Conservation (phyloP, 140 eudicot genomes). For the Flaveria floridana region DNA sequence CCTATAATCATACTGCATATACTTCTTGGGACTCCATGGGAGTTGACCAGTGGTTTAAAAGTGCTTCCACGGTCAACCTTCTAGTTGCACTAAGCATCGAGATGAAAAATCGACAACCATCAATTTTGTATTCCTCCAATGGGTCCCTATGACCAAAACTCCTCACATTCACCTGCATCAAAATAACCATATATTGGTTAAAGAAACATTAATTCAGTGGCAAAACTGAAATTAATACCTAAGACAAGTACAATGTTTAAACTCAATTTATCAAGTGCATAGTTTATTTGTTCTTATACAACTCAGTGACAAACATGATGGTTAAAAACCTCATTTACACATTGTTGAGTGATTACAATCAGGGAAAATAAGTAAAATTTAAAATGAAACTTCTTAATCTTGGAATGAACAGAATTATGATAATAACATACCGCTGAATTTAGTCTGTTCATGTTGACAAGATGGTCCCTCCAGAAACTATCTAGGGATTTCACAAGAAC, state of each 20-base stretch:
- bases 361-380: neutral
- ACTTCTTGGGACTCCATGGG: conserved; percentile 75
- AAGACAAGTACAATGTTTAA: conserved; percentile 13
- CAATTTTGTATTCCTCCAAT: conserved; percentile 94
- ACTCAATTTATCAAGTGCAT: conserved; percentile 13
- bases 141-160: conserved; percentile 98
- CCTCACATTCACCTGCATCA: conserved; percentile 80
- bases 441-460: conserved; percentile 93
- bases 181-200: neutral
- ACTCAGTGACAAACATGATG: conserved; percentile 6
- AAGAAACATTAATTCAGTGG: neutral
- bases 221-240: neutral
- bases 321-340: neutral
- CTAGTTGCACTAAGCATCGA: conserved; percentile 94
- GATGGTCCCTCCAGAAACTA: conserved; percentile 98
- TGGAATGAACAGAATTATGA: conserved; percentile 8
- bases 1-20: conserved; percentile 30
- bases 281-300: neutral
- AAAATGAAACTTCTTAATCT: neutral
- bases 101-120: conserved; percentile 91
- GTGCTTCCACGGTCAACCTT: conserved; percentile 84
- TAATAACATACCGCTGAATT: conserved; percentile 71
- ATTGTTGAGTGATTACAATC: conserved; percentile 12
- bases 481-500: conserved; percentile 86
- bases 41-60: conserved; percentile 81